Base-by-base conservation (phyloP, 495 filamentous ascomycete species). In the Aspergillus sclerotiicarbonarius region DNA sequence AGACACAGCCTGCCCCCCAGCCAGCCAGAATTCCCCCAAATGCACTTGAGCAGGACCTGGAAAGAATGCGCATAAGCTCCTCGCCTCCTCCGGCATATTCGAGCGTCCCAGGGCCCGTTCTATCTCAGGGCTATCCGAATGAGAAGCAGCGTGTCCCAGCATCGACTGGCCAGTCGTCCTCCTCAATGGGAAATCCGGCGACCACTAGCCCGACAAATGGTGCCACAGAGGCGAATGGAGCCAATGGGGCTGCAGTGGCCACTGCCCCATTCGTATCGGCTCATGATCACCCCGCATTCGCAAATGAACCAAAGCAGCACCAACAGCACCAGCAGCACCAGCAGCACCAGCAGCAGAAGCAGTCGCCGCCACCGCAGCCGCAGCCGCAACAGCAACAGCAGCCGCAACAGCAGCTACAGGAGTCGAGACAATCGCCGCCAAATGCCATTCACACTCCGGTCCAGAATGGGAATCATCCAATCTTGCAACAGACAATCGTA, bases 1-100 rank as follows among this genome's bases (percentile, higher is more conserved):
- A 69, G 51, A 57, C 37, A n/a, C 57, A 57, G 39, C 61, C 63
- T 16, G 52, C 55, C 29, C 65, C 75, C 60, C 64, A 71, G 18
- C 69, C 59, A 31, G 53, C 53, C 12, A 62, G 67, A 44, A 64
- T 75, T 21, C 69, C 65, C 39, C 77, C 80, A 35, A 87, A 82
- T 67, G 85, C 90, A 39, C 73, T 98, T 13, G 90, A 94, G 66
- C 86, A 92, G 62, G 95, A 97, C 57, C 85, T 97, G 68, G 85
- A 91, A 60, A 84, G 92, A 20, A 88, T 96, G 87, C 85, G 91
- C 56, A 80, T 96, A 65, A 88, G 82, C 29, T 82, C 87, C 6
- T 91, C 90, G 47, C 92, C 94, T 43, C 94, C 94, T 10, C 94
- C 94, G 6, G 92, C 94, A 7, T 98, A 98, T 68, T 90, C 89